Percentiles rank a stretch among this genome's conserved stretches.
phyloP scores from a whole-genome alignment of 768 basidiomycete species.

The Lentinula raphanica region DNA sequence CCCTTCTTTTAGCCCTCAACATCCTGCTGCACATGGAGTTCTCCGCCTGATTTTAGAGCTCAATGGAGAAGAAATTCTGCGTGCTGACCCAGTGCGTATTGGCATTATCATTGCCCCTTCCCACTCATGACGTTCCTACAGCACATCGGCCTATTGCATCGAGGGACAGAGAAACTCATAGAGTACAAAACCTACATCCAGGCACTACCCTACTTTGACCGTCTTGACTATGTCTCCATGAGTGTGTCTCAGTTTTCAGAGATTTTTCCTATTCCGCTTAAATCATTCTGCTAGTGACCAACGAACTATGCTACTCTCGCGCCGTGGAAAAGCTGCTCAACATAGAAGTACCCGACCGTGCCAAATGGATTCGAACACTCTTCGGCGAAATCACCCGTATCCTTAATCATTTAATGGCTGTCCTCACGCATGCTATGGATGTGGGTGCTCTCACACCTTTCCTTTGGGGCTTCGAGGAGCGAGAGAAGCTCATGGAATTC shows the following conservation, averaged over 20 bases:
- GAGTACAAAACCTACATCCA: conserved; percentile 99
- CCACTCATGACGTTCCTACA: conserved; percentile 23
- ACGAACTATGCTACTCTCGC: conserved; percentile 94
- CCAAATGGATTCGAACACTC: conserved; percentile 95
- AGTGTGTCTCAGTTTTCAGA: conserved; percentile 49
- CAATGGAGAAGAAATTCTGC: conserved; percentile 92
- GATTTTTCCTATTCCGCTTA: conserved; percentile 5
- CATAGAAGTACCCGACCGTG: conserved; percentile 93
- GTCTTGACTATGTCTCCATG: conserved; percentile 99
- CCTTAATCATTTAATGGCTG: conserved; percentile 96
- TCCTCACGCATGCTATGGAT: conserved; percentile 94
- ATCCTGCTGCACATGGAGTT: conserved; percentile 98
- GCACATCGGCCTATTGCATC: conserved; percentile 95
- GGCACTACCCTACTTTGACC: conserved; percentile 97
- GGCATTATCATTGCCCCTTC: conserved; percentile 1
- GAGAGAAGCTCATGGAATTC: conserved; percentile 99
- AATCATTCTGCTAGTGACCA: conserved; percentile 71
- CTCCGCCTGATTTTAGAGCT: conserved; percentile 95
- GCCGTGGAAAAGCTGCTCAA: conserved; percentile 98
- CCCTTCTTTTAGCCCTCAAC: conserved; percentile 71
- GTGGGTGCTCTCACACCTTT: conserved; percentile 98
- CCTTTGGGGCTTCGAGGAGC: conserved; percentile 99
- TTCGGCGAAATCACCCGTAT: conserved; percentile 97
- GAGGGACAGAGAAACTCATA: conserved; percentile 97
- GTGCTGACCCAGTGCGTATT: conserved; percentile 70